Evolutionary conservation across 208 protist species (phyloP).

Genomic region (Naegleria lovaniensis): DNA sequence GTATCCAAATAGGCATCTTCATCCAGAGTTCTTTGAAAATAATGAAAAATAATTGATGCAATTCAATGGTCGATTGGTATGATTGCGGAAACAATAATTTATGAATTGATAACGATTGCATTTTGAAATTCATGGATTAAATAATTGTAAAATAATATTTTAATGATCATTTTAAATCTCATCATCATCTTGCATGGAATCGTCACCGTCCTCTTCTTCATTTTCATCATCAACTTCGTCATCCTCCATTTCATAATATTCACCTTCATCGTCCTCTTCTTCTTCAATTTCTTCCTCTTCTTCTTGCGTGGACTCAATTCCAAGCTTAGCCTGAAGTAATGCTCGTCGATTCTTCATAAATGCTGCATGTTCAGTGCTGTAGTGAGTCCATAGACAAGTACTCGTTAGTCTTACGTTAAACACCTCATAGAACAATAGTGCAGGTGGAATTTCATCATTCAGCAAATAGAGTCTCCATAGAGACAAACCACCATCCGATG

Average conservation of each 20-base stretch:
- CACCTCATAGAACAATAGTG: background rate
- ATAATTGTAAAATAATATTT: background rate
- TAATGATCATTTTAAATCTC: background rate
- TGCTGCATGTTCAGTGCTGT: background rate
- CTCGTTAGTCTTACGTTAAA: constrained; percentile 3
- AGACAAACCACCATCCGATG: background rate
- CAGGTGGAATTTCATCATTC: background rate
- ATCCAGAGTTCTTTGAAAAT: constrained; percentile 1
- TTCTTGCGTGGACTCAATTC: background rate
- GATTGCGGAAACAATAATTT: too few relatives aligned
- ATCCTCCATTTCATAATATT: background rate
- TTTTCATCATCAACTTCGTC: background rate
- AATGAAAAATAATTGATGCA: too few relatives aligned
- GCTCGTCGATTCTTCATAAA: background rate
- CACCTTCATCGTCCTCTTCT: background rate
- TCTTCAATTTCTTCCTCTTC: background rate
- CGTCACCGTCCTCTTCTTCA: background rate
- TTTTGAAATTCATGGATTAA: background rate
- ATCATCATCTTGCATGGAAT: background rate
- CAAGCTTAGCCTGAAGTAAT: background rate
- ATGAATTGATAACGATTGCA: background rate
- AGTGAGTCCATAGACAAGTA: background rate
- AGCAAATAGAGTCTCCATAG: background rate
- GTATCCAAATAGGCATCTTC: background rate
- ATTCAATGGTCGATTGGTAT: too few relatives aligned